These are phyloP conservation scores for Aspergillus sp. DNA, from an alignment of 2,329 filamentous ascomycete species.

Conservation along the genomic window DNA sequence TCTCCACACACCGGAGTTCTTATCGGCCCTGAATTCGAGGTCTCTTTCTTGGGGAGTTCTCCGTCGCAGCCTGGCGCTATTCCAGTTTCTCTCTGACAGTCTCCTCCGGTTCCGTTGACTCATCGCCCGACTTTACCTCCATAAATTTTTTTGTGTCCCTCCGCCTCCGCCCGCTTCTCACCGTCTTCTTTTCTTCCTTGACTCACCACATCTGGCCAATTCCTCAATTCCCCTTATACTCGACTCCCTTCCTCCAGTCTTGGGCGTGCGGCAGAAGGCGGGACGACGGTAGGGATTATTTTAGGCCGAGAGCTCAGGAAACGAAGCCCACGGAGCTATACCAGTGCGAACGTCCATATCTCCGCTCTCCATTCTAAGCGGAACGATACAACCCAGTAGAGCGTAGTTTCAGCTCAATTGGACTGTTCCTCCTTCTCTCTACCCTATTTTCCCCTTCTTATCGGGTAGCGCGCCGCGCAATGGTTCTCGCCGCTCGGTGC, in stretches of 20 bases:
- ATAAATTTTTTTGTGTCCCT: conserved; percentile 16
- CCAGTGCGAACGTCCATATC: conserved; percentile 7
- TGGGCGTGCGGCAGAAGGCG: conserved; percentile 24
- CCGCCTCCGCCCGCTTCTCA: conserved; percentile 13
- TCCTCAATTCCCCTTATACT: conserved; percentile 10
- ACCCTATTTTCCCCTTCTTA: conserved; percentile 10
- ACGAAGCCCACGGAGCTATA: conserved; percentile 7
- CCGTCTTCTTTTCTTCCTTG: conserved; percentile 12
- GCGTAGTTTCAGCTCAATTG: conserved; percentile 17
- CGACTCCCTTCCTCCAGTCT: conserved; percentile 15
- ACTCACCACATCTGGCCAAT: conserved; percentile 15
- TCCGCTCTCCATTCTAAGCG: conserved; percentile 7
- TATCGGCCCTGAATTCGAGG: conserved; percentile 22
- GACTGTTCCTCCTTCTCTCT: conserved; percentile 10
- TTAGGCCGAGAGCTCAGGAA: conserved; percentile 12
- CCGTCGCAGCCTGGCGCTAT: conserved; percentile 13
- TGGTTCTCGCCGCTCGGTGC: conserved; percentile 48
- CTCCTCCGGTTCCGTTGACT: conserved; percentile 23
- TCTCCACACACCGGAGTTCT: conserved; percentile 33
- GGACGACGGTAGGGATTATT: conserved; percentile 22
- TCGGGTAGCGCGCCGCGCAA: conserved; percentile 37
- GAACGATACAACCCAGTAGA: conserved; percentile 11
- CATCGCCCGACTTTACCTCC: conserved; percentile 21
- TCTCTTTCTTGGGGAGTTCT: conserved; percentile 6
- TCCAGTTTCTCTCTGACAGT: conserved; percentile 16